Conservation (phyloP, 495 filamentous ascomycete species). For the Lasiosphaeria ovina region DNA sequence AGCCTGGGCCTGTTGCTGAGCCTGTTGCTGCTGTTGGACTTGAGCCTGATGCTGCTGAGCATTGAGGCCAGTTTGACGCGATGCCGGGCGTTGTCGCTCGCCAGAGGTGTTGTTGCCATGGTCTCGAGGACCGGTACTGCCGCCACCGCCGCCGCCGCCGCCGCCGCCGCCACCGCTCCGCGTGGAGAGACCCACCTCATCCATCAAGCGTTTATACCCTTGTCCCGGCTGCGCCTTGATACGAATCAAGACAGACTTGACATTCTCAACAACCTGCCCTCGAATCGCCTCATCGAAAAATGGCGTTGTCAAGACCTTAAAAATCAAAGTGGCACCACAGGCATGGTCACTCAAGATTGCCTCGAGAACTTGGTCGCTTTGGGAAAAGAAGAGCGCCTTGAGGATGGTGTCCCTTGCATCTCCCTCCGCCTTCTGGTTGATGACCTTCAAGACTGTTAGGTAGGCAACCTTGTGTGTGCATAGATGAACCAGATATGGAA, state of each 20-base stretch:
- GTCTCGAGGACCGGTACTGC: slow-evolving; percentile 36
- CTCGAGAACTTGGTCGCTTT: slow-evolving; percentile 81
- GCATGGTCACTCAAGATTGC: slow-evolving; percentile 88
- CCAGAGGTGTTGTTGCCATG: slow-evolving; percentile 45
- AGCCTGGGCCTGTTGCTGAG: slow-evolving; percentile 19
- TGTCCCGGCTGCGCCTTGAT: slow-evolving; percentile 92
- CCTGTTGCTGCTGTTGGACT: slow-evolving; percentile 14
- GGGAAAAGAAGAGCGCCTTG: slow-evolving; percentile 91
- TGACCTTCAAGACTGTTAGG: slow-evolving; percentile 94
- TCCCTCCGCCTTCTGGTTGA: slow-evolving; percentile 93
- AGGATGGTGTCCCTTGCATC: slow-evolving; percentile 92
- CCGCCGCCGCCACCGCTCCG: slow-evolving; percentile 35
- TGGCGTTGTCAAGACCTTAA: slow-evolving; percentile 96
- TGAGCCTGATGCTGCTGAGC: slow-evolving; percentile 27
- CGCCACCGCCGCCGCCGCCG: slow-evolving; percentile 9
- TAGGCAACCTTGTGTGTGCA: slow-evolving; percentile 99
- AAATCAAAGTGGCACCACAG: slow-evolving; percentile 93
- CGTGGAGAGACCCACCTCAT: slow-evolving; percentile 84
- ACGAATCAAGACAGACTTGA: slow-evolving; percentile 81
- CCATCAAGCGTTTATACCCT: slow-evolving; percentile 98
- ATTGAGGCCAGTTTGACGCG: slow-evolving; percentile 49
- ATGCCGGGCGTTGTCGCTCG: slow-evolving; percentile 49
- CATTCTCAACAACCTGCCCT: slow-evolving; percentile 81
- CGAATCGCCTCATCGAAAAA: slow-evolving; percentile 95
- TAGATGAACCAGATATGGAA: slow-evolving; percentile 93